A percentile compares a stretch with the other conserved stretches of the same genome.
These are phyloP conservation scores for Curvularia sp. DNA, from an alignment of 2,329 filamentous ascomycete genomes.

Conservation along the genomic window DNA sequence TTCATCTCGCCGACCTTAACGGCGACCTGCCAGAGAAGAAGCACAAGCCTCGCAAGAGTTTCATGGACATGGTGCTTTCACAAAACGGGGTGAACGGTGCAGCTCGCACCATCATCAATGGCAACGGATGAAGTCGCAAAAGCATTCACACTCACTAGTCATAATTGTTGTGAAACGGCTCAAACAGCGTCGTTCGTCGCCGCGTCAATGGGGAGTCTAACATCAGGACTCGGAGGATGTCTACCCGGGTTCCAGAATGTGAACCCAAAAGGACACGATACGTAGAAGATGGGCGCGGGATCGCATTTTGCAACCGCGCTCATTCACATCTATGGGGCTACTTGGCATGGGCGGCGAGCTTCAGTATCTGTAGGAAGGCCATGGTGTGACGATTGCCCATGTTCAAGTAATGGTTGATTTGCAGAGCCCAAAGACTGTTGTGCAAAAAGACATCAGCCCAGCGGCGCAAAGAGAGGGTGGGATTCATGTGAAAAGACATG, in stretches of 20 bases:
- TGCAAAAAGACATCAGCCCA: not conserved
- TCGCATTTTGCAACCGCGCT: not conserved
- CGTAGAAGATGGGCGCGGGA: not conserved
- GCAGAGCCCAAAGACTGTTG: not conserved
- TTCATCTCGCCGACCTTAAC: conserved; percentile 33
- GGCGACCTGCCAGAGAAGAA: conserved; percentile 34
- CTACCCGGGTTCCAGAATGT: not conserved
- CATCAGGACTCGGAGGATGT: not conserved
- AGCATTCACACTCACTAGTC: conserved; percentile 7
- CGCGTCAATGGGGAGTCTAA: not conserved
- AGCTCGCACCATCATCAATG: conserved; percentile 27
- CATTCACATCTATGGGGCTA: not conserved
- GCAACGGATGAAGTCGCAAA: conserved; percentile 32
- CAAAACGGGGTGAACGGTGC: conserved; percentile 34
- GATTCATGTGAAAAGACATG: conserved; percentile 10
- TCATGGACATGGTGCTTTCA: conserved; percentile 45
- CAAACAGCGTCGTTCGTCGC: conserved; percentile 1
- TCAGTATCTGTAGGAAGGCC: not conserved
- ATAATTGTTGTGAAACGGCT: conserved; percentile 6
- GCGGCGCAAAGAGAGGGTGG: not conserved
- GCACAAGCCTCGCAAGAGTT: conserved; percentile 45
- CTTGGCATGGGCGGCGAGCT: not conserved
- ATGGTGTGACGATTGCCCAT: conserved; percentile 7
- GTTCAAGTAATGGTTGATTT: not conserved
- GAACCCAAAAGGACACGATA: not conserved